A percentile compares a stretch with the other conserved stretches of the same genome.
These are phyloP conservation scores for Coemansia sp. DNA, from an alignment of 192 early-diverging fungal genomes.

Conservation along the genomic window DNA sequence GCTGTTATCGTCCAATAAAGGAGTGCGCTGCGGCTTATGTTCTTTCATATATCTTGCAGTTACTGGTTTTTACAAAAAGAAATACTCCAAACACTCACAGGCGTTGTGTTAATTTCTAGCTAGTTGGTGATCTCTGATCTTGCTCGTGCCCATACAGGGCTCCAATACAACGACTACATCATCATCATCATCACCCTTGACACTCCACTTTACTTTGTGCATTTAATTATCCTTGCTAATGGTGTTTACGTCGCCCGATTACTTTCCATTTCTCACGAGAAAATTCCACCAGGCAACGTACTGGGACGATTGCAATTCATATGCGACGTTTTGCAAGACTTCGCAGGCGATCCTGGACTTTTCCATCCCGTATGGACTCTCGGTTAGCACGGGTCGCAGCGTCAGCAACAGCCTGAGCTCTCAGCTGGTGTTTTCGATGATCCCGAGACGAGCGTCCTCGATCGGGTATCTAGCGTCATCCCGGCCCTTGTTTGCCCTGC, in stretches of 20 bases:
- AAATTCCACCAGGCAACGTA: slow-evolving; percentile 75
- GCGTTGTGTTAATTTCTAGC: background rate
- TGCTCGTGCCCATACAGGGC: background rate
- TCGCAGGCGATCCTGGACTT: slow-evolving; percentile 81
- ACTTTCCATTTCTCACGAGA: slow-evolving; percentile 80
- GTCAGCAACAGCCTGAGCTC: slow-evolving; percentile 77
- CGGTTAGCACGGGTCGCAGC: slow-evolving; percentile 58
- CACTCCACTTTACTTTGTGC: background rate
- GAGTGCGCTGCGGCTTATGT: slow-evolving; percentile 3
- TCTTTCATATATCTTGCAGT: slow-evolving; percentile 10
- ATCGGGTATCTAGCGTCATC: slow-evolving; percentile 87
- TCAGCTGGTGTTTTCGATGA: slow-evolving; percentile 65
- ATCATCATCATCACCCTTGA: background rate
- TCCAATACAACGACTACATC: background rate
- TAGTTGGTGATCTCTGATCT: background rate
- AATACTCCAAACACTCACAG: background rate
- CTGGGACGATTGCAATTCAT: slow-evolving; percentile 85
- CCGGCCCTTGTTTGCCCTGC: slow-evolving; percentile 61
- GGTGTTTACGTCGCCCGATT: slow-evolving; percentile 62
- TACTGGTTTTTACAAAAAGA: background rate
- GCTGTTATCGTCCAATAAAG: background rate
- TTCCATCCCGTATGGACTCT: slow-evolving; percentile 72
- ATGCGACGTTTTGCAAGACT: slow-evolving; percentile 78
- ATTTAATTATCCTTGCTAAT: slow-evolving; percentile 7
- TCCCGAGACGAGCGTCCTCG: slow-evolving; percentile 67